phyloP scores from a whole-genome alignment of 2,329 filamentous ascomycete species.

The Diaporthe eres region DNA sequence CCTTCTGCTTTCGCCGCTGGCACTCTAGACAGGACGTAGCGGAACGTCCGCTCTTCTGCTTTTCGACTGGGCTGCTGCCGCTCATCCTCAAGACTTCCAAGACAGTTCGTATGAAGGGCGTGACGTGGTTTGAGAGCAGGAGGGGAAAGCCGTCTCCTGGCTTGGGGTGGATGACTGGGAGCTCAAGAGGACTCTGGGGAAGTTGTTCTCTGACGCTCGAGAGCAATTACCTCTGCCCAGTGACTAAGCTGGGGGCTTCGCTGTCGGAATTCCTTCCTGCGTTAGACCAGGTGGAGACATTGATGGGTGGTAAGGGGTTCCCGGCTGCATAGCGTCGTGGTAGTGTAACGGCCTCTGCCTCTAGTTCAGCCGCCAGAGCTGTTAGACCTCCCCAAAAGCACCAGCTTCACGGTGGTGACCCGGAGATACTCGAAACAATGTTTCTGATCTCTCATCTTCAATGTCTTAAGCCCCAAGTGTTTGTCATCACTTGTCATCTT shows the following conservation, averaged over 20 bases:
- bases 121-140: not conserved
- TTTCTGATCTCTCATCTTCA: constrained; percentile 18
- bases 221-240: constrained; percentile 16
- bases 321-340: constrained; percentile 17
- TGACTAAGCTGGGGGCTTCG: constrained; percentile 19
- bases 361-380: constrained; percentile 28
- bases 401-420: not conserved
- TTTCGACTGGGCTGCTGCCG: constrained; percentile 35
- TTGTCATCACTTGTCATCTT: not conserved
- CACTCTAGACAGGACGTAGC: constrained; percentile 60
- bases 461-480: not conserved
- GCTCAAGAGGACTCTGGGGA: not conserved
- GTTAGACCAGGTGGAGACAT: constrained; percentile 21
- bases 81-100: constrained; percentile 14
- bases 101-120: not conserved
- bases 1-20: constrained; percentile 66
- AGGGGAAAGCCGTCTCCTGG: not conserved
- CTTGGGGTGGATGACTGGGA: not conserved
- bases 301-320: constrained; percentile 32
- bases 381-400: not conserved
- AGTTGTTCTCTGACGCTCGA: not conserved
- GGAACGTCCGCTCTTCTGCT: constrained; percentile 39
- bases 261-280: constrained; percentile 21
- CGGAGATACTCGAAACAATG: constrained; percentile 11
- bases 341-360: constrained; percentile 27